phyloP scores from a whole-genome alignment of 345 rosid species.

The Moricandia moricandioides region DNA sequence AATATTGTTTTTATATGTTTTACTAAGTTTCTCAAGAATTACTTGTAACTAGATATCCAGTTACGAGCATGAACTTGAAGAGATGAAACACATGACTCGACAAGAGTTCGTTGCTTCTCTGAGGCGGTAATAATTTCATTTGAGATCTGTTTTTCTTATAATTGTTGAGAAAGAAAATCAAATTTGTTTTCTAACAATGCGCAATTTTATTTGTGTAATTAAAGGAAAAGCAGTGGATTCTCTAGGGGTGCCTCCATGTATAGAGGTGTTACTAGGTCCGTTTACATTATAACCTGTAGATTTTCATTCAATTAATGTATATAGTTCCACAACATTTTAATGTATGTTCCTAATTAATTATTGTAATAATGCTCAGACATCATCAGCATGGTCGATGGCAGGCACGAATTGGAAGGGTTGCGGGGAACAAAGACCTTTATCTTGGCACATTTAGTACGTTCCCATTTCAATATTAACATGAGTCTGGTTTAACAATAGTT shows the following conservation, averaged over 20 bases:
- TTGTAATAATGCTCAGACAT: constrained; percentile 50
- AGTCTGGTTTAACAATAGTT: not conserved
- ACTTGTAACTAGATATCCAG: constrained; percentile 47
- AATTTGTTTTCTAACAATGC: not conserved
- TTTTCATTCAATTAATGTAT: not conserved
- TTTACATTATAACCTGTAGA: not conserved
- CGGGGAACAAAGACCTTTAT: constrained; percentile 96
- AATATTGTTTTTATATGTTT: not conserved
- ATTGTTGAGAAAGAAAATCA: not conserved
- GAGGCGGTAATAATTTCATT: constrained; percentile 50
- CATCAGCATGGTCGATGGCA: constrained; percentile 99
- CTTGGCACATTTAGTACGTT: constrained; percentile 94
- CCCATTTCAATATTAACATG: not conserved
- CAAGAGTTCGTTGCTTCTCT: constrained; percentile 97
- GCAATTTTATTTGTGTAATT: not conserved
- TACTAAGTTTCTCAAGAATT: not conserved
- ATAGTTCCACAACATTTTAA: not conserved
- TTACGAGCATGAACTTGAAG: constrained; percentile 84
- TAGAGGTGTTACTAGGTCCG: constrained; percentile 91
- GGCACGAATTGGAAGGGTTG: constrained; percentile 95
- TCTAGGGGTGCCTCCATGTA: constrained; percentile 97
- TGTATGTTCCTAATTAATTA: not conserved
- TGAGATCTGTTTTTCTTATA: not conserved
- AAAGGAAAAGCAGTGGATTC: constrained; percentile 94
- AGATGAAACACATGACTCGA: constrained; percentile 88